phyloP scores from a whole-genome alignment of 2,329 filamentous ascomycete species.

The Beauveria brongniartii region DNA sequence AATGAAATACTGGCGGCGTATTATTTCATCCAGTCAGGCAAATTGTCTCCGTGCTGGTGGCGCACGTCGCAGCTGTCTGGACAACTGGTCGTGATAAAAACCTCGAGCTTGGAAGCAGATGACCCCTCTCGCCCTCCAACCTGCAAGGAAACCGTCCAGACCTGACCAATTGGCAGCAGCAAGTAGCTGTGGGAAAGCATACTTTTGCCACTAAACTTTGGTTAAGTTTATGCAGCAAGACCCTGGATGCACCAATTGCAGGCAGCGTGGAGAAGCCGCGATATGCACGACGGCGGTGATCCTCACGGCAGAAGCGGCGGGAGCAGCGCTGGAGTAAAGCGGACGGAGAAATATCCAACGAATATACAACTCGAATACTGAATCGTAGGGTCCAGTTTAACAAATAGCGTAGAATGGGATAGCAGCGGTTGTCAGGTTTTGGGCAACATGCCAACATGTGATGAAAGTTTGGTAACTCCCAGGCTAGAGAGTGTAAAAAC shows the following conservation, averaged over 20 bases:
- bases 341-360: no score
- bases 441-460: no score
- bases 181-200: not conserved
- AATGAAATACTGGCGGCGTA: not conserved
- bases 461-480: no score
- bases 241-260: slow-evolving; percentile 3
- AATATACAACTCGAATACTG: no score
- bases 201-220: not conserved
- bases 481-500: no score
- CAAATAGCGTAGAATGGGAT: no score
- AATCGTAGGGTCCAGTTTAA: no score
- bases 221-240: not conserved
- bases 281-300: slow-evolving; percentile 5
- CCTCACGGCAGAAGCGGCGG: not conserved
- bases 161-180: not conserved
- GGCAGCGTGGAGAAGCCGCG: slow-evolving; percentile 3
- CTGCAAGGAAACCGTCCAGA: no score
- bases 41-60: not conserved
- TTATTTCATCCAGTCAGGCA: not conserved
- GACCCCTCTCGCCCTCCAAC: no score
- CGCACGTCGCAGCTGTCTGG: not conserved
- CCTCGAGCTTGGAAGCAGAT: not conserved
- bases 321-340: not conserved
- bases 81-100: not conserved
- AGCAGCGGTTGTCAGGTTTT: no score